phyloP scores from a whole-genome alignment of 2,329 filamentous ascomycete genomes.

The Rugonectria rugulosa region DNA sequence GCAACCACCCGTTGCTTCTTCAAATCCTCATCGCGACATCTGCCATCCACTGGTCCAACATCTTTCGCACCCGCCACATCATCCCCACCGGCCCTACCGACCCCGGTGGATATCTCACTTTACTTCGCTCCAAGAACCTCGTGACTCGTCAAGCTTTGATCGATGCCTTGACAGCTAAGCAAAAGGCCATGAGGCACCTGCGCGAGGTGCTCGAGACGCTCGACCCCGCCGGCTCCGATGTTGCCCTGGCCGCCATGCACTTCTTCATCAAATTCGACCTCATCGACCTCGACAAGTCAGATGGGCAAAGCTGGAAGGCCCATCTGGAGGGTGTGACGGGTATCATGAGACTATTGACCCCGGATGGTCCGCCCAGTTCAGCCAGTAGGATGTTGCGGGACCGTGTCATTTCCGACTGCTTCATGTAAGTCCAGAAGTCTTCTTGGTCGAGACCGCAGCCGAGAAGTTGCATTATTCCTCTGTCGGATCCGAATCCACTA shows the following conservation, averaged over 20 bases:
- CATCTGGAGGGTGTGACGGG: slow-evolving; percentile 56
- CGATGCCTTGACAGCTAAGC: slow-evolving; percentile 56
- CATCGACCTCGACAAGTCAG: slow-evolving; percentile 55
- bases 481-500: slow-evolving; percentile 13
- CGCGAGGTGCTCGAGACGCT: slow-evolving; percentile 49
- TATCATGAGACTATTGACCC: slow-evolving; percentile 48
- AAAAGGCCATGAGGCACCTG: slow-evolving; percentile 55
- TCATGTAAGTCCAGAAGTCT: slow-evolving; percentile 47
- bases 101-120: slow-evolving; percentile 46
- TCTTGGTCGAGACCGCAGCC: slow-evolving; percentile 1
- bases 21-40: slow-evolving; percentile 59
- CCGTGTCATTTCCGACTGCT: slow-evolving; percentile 57
- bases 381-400: slow-evolving; percentile 50
- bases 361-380: slow-evolving; percentile 37
- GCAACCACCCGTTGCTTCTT: slow-evolving; percentile 53
- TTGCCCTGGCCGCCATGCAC: slow-evolving; percentile 56
- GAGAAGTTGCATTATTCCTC: background rate
- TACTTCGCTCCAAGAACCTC: slow-evolving; percentile 48
- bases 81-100: slow-evolving; percentile 43
- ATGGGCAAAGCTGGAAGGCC: slow-evolving; percentile 52
- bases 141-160: slow-evolving; percentile 51
- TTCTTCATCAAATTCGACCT: slow-evolving; percentile 61
- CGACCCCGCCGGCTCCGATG: slow-evolving; percentile 52
- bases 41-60: slow-evolving; percentile 58
- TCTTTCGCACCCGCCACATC: slow-evolving; percentile 45